Percentiles rank a stretch among this genome's conserved stretches.
These are phyloP conservation scores for Calophaca sinica DNA, from an alignment of 306 rosid species.

Conservation along the genomic window DNA sequence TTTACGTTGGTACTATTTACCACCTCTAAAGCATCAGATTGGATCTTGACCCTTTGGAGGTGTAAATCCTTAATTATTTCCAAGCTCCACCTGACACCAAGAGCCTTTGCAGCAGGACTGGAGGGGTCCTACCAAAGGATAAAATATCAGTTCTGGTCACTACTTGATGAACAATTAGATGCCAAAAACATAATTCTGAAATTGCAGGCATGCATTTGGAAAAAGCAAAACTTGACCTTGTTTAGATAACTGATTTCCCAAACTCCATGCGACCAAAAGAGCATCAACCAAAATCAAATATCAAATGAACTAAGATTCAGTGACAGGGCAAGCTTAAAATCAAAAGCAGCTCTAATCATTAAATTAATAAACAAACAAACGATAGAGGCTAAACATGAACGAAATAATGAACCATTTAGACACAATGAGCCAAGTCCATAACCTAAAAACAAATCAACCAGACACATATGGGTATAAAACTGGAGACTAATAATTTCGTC, in stretches of 20 bases:
- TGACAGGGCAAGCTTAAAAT: slow-evolving; percentile 28
- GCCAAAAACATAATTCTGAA: neutral
- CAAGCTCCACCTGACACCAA: too few relatives aligned
- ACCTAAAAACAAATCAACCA: slow-evolving; percentile 31
- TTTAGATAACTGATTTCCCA: slow-evolving; percentile 18
- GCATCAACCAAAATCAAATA: slow-evolving; percentile 29
- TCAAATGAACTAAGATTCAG: slow-evolving; percentile 33
- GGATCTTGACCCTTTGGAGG: too few relatives aligned
- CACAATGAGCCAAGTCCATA: slow-evolving; percentile 40
- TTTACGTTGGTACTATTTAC: too few relatives aligned
- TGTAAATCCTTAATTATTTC: too few relatives aligned
- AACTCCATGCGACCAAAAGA: slow-evolving; percentile 25
- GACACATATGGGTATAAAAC: slow-evolving; percentile 25
- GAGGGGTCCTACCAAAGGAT: slow-evolving; percentile 7
- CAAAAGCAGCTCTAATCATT: slow-evolving; percentile 37
- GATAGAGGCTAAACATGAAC: neutral
- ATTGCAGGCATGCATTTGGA: neutral
- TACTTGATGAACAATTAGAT: slow-evolving; percentile 1
- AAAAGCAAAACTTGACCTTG: slow-evolving; percentile 32
- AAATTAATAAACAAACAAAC: neutral
- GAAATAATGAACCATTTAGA: slow-evolving; percentile 11
- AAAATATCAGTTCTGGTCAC: neutral
- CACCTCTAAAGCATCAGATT: too few relatives aligned
- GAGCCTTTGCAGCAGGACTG: too few relatives aligned
- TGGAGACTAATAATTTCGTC: neutral